Evolutionary conservation across 1,139 yeast genomes (phyloP).

Genomic region (Magnusiomyces suaveolens): DNA sequence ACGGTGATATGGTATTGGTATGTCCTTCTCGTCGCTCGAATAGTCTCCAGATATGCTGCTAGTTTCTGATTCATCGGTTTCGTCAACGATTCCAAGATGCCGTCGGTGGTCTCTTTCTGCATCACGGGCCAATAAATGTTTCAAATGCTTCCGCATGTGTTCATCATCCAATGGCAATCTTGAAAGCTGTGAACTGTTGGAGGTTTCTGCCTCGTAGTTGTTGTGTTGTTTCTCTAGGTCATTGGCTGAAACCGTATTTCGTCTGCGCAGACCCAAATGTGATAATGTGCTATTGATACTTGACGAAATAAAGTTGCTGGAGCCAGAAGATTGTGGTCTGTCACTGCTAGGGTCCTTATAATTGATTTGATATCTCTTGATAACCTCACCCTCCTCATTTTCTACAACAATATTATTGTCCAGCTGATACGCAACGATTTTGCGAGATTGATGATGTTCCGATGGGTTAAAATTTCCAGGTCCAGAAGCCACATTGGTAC

Average conservation of each 20-base stretch:
- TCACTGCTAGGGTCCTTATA: slow-evolving; percentile 4
- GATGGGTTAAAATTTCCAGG: not conserved
- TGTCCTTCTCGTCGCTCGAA: not conserved
- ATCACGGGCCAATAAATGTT: slow-evolving; percentile 1
- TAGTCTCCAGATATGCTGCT: slow-evolving; percentile 1
- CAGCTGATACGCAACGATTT: slow-evolving; percentile 48
- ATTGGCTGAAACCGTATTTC: not conserved
- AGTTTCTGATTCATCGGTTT: no score
- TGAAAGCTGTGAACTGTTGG: not conserved
- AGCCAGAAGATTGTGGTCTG: not conserved
- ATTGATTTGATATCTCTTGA: slow-evolving; percentile 45
- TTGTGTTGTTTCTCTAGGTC: slow-evolving; percentile 6
- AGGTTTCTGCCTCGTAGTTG: not conserved
- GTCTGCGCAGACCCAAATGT: slow-evolving; percentile 20
- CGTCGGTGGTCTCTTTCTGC: slow-evolving; percentile 5
- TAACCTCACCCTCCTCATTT: slow-evolving; percentile 83
- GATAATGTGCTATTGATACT: slow-evolving; percentile 23
- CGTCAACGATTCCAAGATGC: no score
- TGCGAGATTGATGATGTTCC: slow-evolving; percentile 11
- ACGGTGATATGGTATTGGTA: not conserved
- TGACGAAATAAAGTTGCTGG: not conserved
- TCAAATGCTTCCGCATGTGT: slow-evolving; percentile 6
- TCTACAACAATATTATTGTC: slow-evolving; percentile 76
- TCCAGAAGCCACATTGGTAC: not conserved
- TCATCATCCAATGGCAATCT: slow-evolving; percentile 5